Evolutionary conservation across 2,329 filamentous ascomycete genomes (phyloP).

Genomic region (Huntiella savannae): DNA sequence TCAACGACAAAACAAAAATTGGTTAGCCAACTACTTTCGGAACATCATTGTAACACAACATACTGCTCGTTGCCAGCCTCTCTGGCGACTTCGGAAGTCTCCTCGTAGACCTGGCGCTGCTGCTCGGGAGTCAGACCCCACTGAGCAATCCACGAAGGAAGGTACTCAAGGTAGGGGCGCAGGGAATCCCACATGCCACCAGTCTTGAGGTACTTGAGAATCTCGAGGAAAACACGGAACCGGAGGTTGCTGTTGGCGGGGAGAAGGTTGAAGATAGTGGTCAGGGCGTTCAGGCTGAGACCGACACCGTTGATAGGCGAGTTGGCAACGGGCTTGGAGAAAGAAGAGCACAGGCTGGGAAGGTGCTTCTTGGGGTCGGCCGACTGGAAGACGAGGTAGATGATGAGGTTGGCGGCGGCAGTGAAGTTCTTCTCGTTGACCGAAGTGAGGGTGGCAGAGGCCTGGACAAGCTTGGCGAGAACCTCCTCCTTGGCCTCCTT

Average conservation of each 20-base stretch:
- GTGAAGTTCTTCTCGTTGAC: slow-evolving; percentile 94
- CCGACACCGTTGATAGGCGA: slow-evolving; percentile 71
- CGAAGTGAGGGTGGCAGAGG: slow-evolving; percentile 56
- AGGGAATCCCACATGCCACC: slow-evolving; percentile 66
- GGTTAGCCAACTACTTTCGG: not conserved
- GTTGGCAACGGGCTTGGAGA: slow-evolving; percentile 68
- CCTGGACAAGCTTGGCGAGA: slow-evolving; percentile 73
- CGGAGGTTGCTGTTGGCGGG: slow-evolving; percentile 56
- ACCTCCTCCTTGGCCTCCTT: slow-evolving; percentile 68
- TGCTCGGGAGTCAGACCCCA: slow-evolving; percentile 76
- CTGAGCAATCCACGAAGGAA: slow-evolving; percentile 61
- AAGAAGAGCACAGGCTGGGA: slow-evolving; percentile 71
- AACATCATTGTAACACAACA: slow-evolving; percentile 19
- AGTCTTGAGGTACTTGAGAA: slow-evolving; percentile 62
- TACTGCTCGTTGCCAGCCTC: slow-evolving; percentile 61
- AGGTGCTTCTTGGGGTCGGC: slow-evolving; percentile 73
- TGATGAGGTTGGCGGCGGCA: slow-evolving; percentile 87
- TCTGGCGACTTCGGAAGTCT: slow-evolving; percentile 61
- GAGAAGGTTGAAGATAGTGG: slow-evolving; percentile 92
- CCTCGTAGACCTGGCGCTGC: slow-evolving; percentile 65
- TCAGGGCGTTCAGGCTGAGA: slow-evolving; percentile 75
- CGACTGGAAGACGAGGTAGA: slow-evolving; percentile 79
- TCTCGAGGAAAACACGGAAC: slow-evolving; percentile 78
- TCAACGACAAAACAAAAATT: not conserved
- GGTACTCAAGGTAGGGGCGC: slow-evolving; percentile 61